Conservation (phyloP, 169 alveolate species). For the Cryptosporidium ryanae region DNA sequence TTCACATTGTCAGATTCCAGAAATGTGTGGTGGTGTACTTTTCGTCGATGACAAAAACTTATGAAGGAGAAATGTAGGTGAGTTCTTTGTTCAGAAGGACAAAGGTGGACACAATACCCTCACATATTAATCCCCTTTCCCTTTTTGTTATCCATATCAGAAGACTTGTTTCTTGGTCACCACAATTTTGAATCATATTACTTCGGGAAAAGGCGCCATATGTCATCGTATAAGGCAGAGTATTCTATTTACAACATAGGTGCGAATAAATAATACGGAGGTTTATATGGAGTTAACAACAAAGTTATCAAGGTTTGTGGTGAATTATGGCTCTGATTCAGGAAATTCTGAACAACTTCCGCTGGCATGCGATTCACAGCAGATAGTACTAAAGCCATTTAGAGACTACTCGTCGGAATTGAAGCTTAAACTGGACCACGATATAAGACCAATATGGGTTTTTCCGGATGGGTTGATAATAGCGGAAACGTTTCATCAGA, state of each 20-base stretch:
- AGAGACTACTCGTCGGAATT: conserved; percentile 85
- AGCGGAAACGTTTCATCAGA: conserved; percentile 84
- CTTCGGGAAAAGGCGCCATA: conserved; percentile 5
- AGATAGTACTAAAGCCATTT: conserved; percentile 70
- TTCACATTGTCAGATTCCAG: too few relatives aligned
- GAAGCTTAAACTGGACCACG: conserved; percentile 84
- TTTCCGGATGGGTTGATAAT: conserved; percentile 89
- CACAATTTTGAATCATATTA: too few relatives aligned
- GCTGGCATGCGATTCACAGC: conserved; percentile 69
- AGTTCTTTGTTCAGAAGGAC: too few relatives aligned
- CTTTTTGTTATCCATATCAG: too few relatives aligned
- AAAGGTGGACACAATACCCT: too few relatives aligned
- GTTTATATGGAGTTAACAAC: conserved; percentile 35
- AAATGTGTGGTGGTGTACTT: too few relatives aligned
- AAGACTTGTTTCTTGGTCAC: too few relatives aligned
- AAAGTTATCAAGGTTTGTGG: conserved; percentile 62
- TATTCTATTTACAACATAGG: not conserved
- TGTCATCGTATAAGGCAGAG: not conserved
- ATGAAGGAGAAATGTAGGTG: too few relatives aligned
- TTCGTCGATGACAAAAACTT: too few relatives aligned
- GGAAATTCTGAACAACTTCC: conserved; percentile 28
- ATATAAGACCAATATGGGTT: conserved; percentile 89
- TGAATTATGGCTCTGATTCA: conserved; percentile 34
- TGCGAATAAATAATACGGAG: not conserved
- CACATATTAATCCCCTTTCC: too few relatives aligned